These are phyloP conservation scores for Rutstroemia sp. DNA, from an alignment of 2,329 filamentous ascomycete genomes.

Conservation along the genomic window DNA sequence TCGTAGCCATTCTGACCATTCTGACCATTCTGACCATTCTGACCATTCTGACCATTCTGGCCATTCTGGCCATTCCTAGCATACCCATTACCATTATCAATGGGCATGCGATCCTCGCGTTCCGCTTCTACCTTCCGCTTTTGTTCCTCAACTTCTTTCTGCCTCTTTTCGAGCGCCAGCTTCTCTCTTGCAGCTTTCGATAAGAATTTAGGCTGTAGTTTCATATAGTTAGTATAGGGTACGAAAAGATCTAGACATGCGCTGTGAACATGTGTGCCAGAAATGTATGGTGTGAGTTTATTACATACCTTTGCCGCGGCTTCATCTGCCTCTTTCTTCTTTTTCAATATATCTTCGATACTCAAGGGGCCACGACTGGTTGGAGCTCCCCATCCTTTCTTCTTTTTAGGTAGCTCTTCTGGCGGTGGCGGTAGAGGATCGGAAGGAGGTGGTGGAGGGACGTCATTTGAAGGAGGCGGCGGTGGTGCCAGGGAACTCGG, in stretches of 20 bases:
- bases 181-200: constrained; percentile 77
- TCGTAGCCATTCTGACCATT: constrained; percentile 19
- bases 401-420: constrained; percentile 40
- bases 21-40: constrained; percentile 9
- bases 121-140: constrained; percentile 39
- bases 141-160: constrained; percentile 62
- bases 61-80: constrained; percentile 12
- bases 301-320: constrained; percentile 63
- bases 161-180: constrained; percentile 69
- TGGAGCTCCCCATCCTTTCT: constrained; percentile 42
- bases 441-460: constrained; percentile 31
- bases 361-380: constrained; percentile 52
- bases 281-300: constrained; percentile 1
- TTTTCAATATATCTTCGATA: constrained; percentile 76
- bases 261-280: constrained; percentile 26
- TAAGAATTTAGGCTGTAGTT: constrained; percentile 66
- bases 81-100: constrained; percentile 15
- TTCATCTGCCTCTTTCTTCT: constrained; percentile 80
- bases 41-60: constrained; percentile 19
- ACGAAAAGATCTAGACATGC: constrained; percentile 21
- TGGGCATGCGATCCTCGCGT: constrained; percentile 16
- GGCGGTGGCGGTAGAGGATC: constrained; percentile 37
- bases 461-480: constrained; percentile 22
- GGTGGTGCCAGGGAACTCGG: constrained; percentile 28
- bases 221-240: constrained; percentile 19